A percentile compares a stretch with the other conserved stretches of the same genome.
phyloP scores from a whole-genome alignment of 345 rosid genomes.

The Hypericum perforatum region DNA sequence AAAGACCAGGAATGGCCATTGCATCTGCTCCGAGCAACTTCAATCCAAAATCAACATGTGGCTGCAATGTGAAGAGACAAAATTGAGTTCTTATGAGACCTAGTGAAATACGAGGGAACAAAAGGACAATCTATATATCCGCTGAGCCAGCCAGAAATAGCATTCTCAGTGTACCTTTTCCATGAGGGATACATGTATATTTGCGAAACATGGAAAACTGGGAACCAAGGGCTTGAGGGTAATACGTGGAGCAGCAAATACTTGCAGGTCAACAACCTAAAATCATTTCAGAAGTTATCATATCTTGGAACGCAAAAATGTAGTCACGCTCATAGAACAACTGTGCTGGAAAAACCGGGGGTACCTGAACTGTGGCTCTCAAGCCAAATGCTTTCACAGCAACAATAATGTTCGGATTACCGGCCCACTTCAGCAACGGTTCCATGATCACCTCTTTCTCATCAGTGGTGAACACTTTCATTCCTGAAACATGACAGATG shows the following conservation, averaged over 20 bases:
- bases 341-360: background rate
- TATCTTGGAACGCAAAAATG: background rate
- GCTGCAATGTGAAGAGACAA: conserved; percentile 21
- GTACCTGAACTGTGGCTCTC: conserved; percentile 34
- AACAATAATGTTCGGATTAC: conserved; percentile 40
- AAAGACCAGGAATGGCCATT: conserved; percentile 43
- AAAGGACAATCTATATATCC: conserved; percentile 31
- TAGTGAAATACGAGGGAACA: conserved; percentile 38
- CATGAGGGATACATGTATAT: too few relatives aligned
- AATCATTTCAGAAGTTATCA: background rate
- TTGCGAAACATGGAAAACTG: conserved; percentile 3
- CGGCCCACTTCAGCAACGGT: conserved; percentile 38
- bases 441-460: conserved; percentile 38
- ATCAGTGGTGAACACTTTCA: conserved; percentile 33
- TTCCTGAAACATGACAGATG: conserved; percentile 21
- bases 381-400: conserved; percentile 23
- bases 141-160: conserved; percentile 35
- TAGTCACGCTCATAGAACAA: background rate
- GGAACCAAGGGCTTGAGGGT: too few relatives aligned
- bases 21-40: conserved; percentile 36
- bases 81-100: too few relatives aligned
- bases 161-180: background rate
- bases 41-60: conserved; percentile 40
- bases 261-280: too few relatives aligned
- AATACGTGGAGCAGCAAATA: too few relatives aligned